phyloP scores from a whole-genome alignment of 2,329 filamentous ascomycete genomes.

The Ophiostoma piceae region DNA sequence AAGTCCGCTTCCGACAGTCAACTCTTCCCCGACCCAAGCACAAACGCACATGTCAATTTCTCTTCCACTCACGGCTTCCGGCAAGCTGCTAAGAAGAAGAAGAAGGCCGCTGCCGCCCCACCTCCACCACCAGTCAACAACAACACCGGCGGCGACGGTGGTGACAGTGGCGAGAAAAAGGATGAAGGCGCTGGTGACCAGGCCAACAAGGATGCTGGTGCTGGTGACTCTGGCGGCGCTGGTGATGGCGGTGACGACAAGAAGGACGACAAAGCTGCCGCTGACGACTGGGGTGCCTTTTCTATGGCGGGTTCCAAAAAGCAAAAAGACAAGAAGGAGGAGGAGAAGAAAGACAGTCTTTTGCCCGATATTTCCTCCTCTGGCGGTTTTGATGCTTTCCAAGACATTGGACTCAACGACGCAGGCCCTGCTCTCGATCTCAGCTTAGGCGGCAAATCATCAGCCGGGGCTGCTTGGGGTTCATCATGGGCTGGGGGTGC shows the following conservation, averaged over 20 bases:
- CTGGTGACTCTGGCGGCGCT: conserved; percentile 33
- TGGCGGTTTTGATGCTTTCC: conserved; percentile 51
- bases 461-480: conserved; percentile 43
- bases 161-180: conserved; percentile 34
- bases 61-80: conserved; percentile 49
- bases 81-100: conserved; percentile 56
- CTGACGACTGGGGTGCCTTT: conserved; percentile 44
- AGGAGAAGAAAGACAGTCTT: conserved; percentile 27
- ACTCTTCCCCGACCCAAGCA: conserved; percentile 45
- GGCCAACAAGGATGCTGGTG: conserved; percentile 32
- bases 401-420: conserved; percentile 64
- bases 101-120: conserved; percentile 32
- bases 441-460: conserved; percentile 39
- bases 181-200: conserved; percentile 30
- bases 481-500: conserved; percentile 44
- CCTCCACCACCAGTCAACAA: conserved; percentile 35
- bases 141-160: conserved; percentile 34
- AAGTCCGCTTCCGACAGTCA: conserved; percentile 30
- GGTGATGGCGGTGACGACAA: conserved; percentile 30
- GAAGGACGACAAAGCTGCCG: conserved; percentile 32
- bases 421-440: conserved; percentile 46
- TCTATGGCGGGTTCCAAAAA: conserved; percentile 45
- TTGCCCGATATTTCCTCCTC: conserved; percentile 27
- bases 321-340: conserved; percentile 50
- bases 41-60: conserved; percentile 51